Evolutionary conservation across 2,329 filamentous ascomycete genomes (phyloP), one percentile per base, ranked within the genome.

Genomic region (Trichophyton equinum): DNA sequence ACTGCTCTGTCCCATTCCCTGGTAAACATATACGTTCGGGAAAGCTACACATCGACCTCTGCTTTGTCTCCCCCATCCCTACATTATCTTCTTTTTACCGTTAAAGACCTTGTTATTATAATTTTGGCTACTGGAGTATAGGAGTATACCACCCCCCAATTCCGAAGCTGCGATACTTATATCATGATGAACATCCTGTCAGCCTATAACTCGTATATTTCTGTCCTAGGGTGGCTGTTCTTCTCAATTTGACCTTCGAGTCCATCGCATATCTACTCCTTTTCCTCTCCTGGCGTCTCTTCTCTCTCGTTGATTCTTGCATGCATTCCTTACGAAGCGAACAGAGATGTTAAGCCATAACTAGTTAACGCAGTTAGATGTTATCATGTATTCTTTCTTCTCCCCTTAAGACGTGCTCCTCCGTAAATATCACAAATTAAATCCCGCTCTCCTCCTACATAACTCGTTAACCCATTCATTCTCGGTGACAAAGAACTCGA

Each of bases 1-100:
- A 38, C n/a, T 15, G 7, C 44, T 15, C 51, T 30, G 25, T n/a
- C 40, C n/a, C 40, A 20, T 38, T 38, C 20, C 53, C 18, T 20
- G 27, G n/a, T 22, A 57, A 22, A 36, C 55, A 57, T 57, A 57
- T 30, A 40, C 18, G 36, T 57, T 57, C 55, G 55, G 55, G 55
- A 11, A 15, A 42, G 51, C 18, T 20, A 55, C n/a, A 55, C 3
- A n/a, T 33, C 11, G 33, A 2, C 27, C 13, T 6, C 33, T n/a
- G 27, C 49, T 22, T 33, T 11, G 18, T 18, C 18, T 18, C 18
- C 18, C 18, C 18, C 18, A 18, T 18, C 18, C 18, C 18, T 8
- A 18, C 27, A 30, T 30, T 30, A 30, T 30, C 6, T n/a, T 36
- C 25, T 15, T 6, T 18, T 55, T 3, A 9, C 25, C 15, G 7